These are phyloP conservation scores for Cystobasidium pallidum DNA, from an alignment of 1,284 basidiomycete species.

Conservation along the genomic window DNA sequence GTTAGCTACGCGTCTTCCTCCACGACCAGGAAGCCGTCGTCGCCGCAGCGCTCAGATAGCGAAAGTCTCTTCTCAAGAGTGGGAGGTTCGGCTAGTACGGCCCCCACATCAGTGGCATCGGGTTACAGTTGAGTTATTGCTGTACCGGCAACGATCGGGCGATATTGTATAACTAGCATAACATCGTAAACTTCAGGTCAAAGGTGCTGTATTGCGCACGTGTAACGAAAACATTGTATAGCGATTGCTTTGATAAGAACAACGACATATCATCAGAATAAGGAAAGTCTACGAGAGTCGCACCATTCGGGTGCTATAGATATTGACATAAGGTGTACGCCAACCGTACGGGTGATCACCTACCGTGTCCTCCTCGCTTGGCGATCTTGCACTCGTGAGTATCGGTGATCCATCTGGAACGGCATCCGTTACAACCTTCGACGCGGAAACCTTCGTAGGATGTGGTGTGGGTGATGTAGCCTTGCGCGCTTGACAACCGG, in stretches of 20 bases:
- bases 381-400: not conserved
- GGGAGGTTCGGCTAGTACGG: constrained; percentile 36
- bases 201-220: not conserved
- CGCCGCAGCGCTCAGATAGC: constrained; percentile 30
- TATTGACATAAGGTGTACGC: not conserved
- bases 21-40: constrained; percentile 6
- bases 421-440: not conserved
- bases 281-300: not conserved
- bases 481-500: constrained; percentile 2
- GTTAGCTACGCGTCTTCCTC: constrained; percentile 14
- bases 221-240: too few relatives aligned
- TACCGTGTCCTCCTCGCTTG: constrained; percentile 6
- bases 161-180: constrained; percentile 1
- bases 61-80: constrained; percentile 37
- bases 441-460: not conserved
- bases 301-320: too few relatives aligned
- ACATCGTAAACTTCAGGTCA: not conserved
- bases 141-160: not conserved
- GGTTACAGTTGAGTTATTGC: constrained; percentile 17
- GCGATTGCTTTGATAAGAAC: too few relatives aligned
- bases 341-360: constrained; percentile 4
- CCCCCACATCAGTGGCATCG: constrained; percentile 41
- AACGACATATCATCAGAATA: not conserved
- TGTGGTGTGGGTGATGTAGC: not conserved
- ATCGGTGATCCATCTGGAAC: not conserved